Evolutionary conservation across 805 yeast genomes (phyloP).

Genomic region (Ogataea minuta): DNA sequence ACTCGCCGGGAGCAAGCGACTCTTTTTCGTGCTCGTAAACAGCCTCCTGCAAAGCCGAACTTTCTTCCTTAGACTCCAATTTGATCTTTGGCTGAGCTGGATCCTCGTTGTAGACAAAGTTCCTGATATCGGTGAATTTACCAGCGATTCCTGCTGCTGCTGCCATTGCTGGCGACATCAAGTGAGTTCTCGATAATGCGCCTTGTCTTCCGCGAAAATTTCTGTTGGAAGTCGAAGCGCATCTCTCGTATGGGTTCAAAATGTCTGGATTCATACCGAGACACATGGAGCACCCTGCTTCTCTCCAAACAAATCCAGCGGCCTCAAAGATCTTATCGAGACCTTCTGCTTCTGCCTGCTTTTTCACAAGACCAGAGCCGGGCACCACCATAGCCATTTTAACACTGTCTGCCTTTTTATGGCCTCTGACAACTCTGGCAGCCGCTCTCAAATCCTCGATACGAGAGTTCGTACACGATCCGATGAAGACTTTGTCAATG

Average conservation of each 20-base stretch:
- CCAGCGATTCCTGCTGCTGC: slow-evolving; percentile 97
- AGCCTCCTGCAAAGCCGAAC: slow-evolving; percentile 62
- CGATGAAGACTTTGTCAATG: slow-evolving; percentile 94
- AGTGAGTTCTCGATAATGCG: slow-evolving; percentile 90
- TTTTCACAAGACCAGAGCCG: slow-evolving; percentile 93
- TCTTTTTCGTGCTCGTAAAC: slow-evolving; percentile 68
- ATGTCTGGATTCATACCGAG: slow-evolving; percentile 99
- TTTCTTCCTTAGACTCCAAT: slow-evolving; percentile 44
- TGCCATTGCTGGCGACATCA: slow-evolving; percentile 99
- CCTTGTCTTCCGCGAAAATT: slow-evolving; percentile 99
- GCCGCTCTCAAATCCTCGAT: slow-evolving; percentile 96
- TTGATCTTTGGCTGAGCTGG: slow-evolving; percentile 59
- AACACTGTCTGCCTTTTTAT: slow-evolving; percentile 77
- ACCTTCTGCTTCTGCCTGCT: slow-evolving; percentile 94
- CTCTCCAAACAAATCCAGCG: slow-evolving; percentile 99
- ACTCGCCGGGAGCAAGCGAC: slow-evolving; percentile 53
- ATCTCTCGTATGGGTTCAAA: slow-evolving; percentile 89
- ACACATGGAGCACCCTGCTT: slow-evolving; percentile 99
- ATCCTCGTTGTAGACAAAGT: slow-evolving; percentile 58
- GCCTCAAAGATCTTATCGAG: slow-evolving; percentile 83
- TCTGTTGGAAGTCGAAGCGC: slow-evolving; percentile 98
- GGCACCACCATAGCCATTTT: slow-evolving; percentile 90
- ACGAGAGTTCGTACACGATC: slow-evolving; percentile 97
- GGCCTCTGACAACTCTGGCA: slow-evolving; percentile 88
- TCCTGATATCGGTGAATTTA: slow-evolving; percentile 86